phyloP scores from a whole-genome alignment of 2,329 filamentous ascomycete genomes.

The Neocucurbitaria cava region DNA sequence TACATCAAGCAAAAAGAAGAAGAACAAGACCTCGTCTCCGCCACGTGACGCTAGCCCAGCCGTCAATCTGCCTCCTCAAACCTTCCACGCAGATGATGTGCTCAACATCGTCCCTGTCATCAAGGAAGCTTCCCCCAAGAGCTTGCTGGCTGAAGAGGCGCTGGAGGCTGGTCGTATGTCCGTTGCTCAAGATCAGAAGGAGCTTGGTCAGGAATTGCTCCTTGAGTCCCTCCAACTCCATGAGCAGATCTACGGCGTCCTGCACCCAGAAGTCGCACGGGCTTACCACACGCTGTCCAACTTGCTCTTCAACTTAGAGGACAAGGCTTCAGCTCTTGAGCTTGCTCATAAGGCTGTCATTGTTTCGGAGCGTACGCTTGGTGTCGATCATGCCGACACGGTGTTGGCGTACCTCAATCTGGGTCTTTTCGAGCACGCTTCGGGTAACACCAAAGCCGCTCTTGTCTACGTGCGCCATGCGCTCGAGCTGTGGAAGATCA shows the following conservation, averaged over 20 bases:
- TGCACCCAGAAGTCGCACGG: slow-evolving; percentile 94
- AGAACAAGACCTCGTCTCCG: slow-evolving; percentile 63
- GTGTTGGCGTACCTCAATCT: slow-evolving; percentile 96
- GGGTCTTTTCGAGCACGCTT: slow-evolving; percentile 90
- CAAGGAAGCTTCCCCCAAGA: slow-evolving; percentile 92
- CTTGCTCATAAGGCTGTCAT: slow-evolving; percentile 96
- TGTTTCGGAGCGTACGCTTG: slow-evolving; percentile 91
- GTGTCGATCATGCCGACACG: slow-evolving; percentile 92
- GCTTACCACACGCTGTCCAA: slow-evolving; percentile 96
- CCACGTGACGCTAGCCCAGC: slow-evolving; percentile 51
- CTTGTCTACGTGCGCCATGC: slow-evolving; percentile 90
- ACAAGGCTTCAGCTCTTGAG: slow-evolving; percentile 95
- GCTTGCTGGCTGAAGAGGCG: slow-evolving; percentile 90
- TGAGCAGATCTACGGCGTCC: slow-evolving; percentile 97
- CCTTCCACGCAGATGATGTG: slow-evolving; percentile 85
- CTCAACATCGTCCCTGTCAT: slow-evolving; percentile 92
- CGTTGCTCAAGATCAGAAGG: slow-evolving; percentile 93
- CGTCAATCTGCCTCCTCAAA: slow-evolving; percentile 59
- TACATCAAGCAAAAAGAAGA: slow-evolving; percentile 54
- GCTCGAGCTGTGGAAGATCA: slow-evolving; percentile 93
- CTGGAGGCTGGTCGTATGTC: slow-evolving; percentile 95
- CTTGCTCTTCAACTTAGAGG: slow-evolving; percentile 96
- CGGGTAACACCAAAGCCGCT: slow-evolving; percentile 87
- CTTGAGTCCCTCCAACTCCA: slow-evolving; percentile 95
- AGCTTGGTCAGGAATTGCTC: slow-evolving; percentile 92